phyloP scores from a whole-genome alignment of 2,329 filamentous ascomycete genomes.

The Phialemoniopsis sp. region DNA sequence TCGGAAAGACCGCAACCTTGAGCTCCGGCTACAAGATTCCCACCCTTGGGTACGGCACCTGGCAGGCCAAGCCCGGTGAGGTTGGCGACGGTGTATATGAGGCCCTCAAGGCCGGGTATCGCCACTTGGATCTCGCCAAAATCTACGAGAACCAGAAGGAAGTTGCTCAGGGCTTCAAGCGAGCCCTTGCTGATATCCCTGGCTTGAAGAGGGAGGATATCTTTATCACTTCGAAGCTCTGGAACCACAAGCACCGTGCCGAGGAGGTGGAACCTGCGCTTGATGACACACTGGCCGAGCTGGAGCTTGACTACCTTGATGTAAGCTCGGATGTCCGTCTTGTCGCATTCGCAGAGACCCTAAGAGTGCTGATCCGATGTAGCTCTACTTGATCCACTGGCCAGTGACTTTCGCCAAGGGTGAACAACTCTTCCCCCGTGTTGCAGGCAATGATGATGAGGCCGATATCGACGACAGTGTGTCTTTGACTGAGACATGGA shows the following conservation, averaged over 20 bases:
- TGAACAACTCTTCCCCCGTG: conserved; percentile 38
- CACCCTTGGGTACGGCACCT: conserved; percentile 47
- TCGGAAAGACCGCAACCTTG: conserved; percentile 51
- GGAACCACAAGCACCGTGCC: conserved; percentile 61
- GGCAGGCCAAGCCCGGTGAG: conserved; percentile 63
- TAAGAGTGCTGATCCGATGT: neutral
- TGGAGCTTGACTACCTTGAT: conserved; percentile 55
- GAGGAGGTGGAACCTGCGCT: conserved; percentile 53
- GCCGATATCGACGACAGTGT: conserved; percentile 36
- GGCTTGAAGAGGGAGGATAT: conserved; percentile 51
- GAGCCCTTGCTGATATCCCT: conserved; percentile 37
- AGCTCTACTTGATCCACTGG: conserved; percentile 63
- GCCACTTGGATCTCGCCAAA: conserved; percentile 52
- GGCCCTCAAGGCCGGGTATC: conserved; percentile 60
- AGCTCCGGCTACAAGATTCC: conserved; percentile 64
- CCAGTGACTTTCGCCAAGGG: conserved; percentile 42
- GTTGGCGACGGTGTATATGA: conserved; percentile 61
- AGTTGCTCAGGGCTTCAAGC: conserved; percentile 51
- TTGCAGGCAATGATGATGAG: conserved; percentile 24
- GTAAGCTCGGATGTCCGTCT: conserved; percentile 18
- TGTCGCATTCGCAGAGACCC: no score
- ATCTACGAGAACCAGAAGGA: conserved; percentile 63
- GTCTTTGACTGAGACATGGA: conserved; percentile 28
- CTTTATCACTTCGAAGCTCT: conserved; percentile 66
- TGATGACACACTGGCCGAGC: conserved; percentile 49